Evolutionary conservation across 805 yeast genomes (phyloP).

Genomic region (Schwanniomyces sp.): DNA sequence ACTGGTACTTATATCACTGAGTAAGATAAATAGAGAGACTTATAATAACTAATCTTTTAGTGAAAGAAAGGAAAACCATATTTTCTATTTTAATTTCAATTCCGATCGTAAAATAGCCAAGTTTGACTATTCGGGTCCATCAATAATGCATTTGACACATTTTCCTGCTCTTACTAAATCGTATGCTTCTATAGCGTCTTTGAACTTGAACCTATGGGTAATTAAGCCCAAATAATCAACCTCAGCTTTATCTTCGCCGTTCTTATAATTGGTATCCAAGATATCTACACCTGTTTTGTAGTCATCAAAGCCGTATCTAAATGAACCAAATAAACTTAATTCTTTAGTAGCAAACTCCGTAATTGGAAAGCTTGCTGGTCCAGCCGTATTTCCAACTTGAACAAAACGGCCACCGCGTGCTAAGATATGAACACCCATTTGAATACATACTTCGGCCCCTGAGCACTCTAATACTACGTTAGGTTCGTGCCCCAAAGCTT

Average conservation of each 20-base stretch:
- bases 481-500: slow-evolving; percentile 46
- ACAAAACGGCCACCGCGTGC: slow-evolving; percentile 71
- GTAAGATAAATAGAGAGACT: no score
- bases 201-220: slow-evolving; percentile 71
- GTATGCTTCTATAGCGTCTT: slow-evolving; percentile 75
- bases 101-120: neutral
- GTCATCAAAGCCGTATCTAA: slow-evolving; percentile 79
- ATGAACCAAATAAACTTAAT: slow-evolving; percentile 67
- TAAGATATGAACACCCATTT: slow-evolving; percentile 62
- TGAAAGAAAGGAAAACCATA: neutral
- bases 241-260: slow-evolving; percentile 37
- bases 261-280: slow-evolving; percentile 52
- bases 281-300: slow-evolving; percentile 71
- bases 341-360: slow-evolving; percentile 69
- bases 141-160: slow-evolving; percentile 77
- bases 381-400: slow-evolving; percentile 85
- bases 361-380: slow-evolving; percentile 70
- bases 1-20: no score
- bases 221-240: slow-evolving; percentile 68
- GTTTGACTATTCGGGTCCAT: slow-evolving; percentile 57
- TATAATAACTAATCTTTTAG: no score
- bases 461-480: slow-evolving; percentile 76
- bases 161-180: slow-evolving; percentile 62
- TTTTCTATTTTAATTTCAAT: neutral
- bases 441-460: slow-evolving; percentile 77